Base-by-base conservation (phyloP, 78 protist genomes). In the Dictyostelium capitatum region DNA sequence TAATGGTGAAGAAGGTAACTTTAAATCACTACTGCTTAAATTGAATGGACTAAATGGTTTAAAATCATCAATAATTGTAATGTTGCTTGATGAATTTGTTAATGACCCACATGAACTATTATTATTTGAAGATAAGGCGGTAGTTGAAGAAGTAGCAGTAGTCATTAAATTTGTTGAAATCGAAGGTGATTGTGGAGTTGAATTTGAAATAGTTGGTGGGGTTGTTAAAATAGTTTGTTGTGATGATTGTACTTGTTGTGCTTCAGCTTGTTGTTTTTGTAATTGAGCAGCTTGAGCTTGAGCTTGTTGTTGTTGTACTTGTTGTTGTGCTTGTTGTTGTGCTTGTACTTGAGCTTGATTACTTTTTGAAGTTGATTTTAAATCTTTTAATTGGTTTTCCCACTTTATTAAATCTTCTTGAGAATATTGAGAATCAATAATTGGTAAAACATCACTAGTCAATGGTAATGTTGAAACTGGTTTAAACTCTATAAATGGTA, bases 401-500 rank as follows among this genome's bases (percentile, higher is more conserved):
- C 92, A 84, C 56, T 77, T 79, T 10, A 84, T 43, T 25, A 84
- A 41, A 48, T 84, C 92, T 0, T 84, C 92, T n/a, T 74, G 57
- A 23, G 82, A 37, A 19, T 84, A 84, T 48, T 59, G 43, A 43
- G 32, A 47, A 32, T 84, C 92, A 6, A 59, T 25, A 19, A 83
- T 14, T 72, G 92, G 92, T 25, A 84, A 70, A 46, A 47, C 77
- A 32, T 51, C 28, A 50, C 32, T 17, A 28, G 81, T 50, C n/a
- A 69, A 19, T 9, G 43, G 43, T 37, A 83, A 28, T 17, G 20
- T 6, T 3, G 59, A 32, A 47, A 46, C 64, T 20, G 92, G 72
- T 62, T 74, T 84, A 75, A 84, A 84, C 57, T 84, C 92, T 48
- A 84, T 25, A 56, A 84, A 84, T 72, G 92, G 92, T 48, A 84